A percentile compares a stretch with the other conserved stretches of the same genome.
phyloP scores from a whole-genome alignment of 78 protist genomes.

The Planoprotostelium fungivorum region DNA sequence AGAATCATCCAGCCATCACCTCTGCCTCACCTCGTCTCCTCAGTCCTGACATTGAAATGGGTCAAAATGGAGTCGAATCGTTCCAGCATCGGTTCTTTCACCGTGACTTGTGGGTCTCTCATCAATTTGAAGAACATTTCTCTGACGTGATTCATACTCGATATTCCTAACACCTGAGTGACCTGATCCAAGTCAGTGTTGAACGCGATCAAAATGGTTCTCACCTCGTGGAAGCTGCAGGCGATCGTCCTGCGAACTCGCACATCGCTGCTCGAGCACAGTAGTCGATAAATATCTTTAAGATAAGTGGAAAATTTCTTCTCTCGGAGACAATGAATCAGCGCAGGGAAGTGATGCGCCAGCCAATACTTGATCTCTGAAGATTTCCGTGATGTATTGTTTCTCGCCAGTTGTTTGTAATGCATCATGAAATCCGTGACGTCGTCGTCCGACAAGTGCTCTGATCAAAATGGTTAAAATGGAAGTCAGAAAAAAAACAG shows the following conservation, averaged over 20 bases:
- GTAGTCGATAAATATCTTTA: not conserved
- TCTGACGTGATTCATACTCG: not conserved
- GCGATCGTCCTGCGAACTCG: not conserved
- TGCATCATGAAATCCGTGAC: not conserved
- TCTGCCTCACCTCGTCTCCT: not conserved
- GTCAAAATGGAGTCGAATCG: not conserved
- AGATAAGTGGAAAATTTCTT: not conserved
- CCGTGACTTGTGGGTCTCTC: not conserved
- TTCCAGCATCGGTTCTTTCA: not conserved
- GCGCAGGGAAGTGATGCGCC: not conserved
- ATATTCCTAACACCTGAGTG: not conserved
- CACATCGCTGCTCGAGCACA: not conserved
- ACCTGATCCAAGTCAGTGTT: not conserved
- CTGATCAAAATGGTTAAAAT: not conserved
- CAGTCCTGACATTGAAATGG: not conserved
- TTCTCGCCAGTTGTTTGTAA: not conserved
- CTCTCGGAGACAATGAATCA: not conserved
- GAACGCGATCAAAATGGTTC: not conserved
- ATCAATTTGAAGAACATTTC: not conserved
- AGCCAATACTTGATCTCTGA: not conserved
- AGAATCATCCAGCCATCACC: not conserved
- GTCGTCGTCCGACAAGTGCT: not conserved
- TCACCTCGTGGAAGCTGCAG: not conserved
- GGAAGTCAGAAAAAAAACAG: too few relatives aligned
- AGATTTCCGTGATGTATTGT: not conserved